Percentiles rank a stretch among this genome's conserved stretches.
Conservation (phyloP, 345 rosid species). For the Bruguiera sexangula region DNA sequence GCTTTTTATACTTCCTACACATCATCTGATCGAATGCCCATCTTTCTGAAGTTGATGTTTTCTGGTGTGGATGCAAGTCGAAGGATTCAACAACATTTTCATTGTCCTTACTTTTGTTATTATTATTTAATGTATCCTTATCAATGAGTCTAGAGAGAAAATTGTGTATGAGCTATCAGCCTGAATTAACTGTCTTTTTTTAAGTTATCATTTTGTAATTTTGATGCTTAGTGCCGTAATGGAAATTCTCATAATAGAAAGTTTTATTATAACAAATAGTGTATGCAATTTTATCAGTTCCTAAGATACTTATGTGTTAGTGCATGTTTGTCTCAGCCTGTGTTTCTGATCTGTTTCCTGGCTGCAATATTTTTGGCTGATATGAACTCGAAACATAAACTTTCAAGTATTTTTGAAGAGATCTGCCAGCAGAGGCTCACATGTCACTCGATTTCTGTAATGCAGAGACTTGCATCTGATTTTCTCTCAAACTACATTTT, state of each 20-base stretch:
- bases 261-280: too few species aligned
- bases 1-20: not conserved
- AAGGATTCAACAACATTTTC: too few species aligned
- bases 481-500: constrained; percentile 50
- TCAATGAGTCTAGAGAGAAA: not conserved
- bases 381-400: too few species aligned
- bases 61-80: not conserved
- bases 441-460: constrained; percentile 3
- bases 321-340: not conserved
- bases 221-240: not conserved
- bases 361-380: too few species aligned
- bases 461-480: constrained; percentile 57
- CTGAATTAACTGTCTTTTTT: not conserved
- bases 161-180: too few species aligned
- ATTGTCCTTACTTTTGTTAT: too few species aligned
- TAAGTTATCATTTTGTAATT: not conserved
- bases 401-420: not conserved
- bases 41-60: not conserved
- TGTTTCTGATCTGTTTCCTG: not conserved
- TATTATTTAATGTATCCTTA: too few species aligned
- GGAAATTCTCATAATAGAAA: too few species aligned
- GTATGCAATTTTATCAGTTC: too few species aligned
- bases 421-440: not conserved
- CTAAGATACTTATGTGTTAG: too few species aligned
- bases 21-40: not conserved